phyloP scores from a whole-genome alignment of 805 yeast species.

The Candida saitoana region DNA sequence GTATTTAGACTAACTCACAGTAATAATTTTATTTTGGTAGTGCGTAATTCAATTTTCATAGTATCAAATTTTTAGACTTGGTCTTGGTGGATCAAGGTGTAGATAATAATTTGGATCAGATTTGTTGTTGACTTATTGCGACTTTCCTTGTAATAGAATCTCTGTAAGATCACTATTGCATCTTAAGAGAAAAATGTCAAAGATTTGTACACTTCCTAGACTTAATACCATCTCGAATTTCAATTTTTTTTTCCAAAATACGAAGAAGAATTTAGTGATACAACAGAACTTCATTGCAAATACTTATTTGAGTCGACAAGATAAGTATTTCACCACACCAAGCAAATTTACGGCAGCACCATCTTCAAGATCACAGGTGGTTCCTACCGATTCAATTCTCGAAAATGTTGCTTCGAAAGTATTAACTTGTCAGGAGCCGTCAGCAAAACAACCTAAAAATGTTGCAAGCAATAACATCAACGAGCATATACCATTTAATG shows the following conservation, averaged over 20 bases:
- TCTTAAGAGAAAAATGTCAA: constrained; percentile 5
- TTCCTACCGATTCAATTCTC: constrained; percentile 13
- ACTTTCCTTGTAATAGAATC: background rate
- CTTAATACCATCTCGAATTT: constrained; percentile 23
- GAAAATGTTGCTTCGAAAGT: constrained; percentile 42
- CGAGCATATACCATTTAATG: constrained; percentile 52
- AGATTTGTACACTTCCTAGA: constrained; percentile 14
- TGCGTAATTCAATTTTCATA: background rate
- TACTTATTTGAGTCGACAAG: constrained; percentile 16
- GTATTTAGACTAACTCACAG: background rate
- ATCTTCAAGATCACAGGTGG: background rate
- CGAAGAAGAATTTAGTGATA: constrained; percentile 24
- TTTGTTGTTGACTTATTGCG: background rate
- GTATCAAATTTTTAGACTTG: background rate
- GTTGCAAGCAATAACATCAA: constrained; percentile 22
- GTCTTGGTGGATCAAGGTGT: background rate
- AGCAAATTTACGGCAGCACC: background rate
- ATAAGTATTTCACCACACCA: background rate
- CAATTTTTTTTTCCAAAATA: constrained; percentile 36
- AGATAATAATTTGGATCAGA: background rate
- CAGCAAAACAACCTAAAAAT: constrained; percentile 22
- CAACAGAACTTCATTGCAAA: constrained; percentile 35
- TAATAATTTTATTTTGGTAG: background rate
- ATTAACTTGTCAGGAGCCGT: constrained; percentile 43
- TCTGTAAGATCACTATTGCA: background rate